phyloP scores from a whole-genome alignment of 352 stramenopile genomes.

The Hyaloperonospora brassicae region DNA sequence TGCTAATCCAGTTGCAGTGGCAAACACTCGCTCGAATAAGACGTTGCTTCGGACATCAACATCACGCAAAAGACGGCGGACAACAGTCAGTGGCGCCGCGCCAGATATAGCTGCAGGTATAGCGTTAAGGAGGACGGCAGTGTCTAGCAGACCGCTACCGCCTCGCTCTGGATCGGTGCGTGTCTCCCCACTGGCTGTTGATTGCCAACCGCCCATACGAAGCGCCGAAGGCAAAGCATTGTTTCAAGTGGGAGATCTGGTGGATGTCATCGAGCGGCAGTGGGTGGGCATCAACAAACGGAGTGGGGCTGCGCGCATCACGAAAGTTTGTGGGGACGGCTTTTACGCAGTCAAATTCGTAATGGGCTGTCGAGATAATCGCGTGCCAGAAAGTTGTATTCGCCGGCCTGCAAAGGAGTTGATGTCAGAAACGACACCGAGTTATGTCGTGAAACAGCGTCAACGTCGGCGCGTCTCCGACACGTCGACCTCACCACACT shows the following conservation, averaged over 20 bases:
- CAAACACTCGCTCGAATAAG: constrained; percentile 3
- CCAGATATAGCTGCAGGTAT: neutral
- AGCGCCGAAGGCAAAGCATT: constrained; percentile 24
- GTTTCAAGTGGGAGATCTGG: constrained; percentile 63
- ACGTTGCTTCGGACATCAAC: constrained; percentile 5
- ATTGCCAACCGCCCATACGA: constrained; percentile 11
- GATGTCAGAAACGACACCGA: constrained; percentile 34
- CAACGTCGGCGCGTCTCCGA: constrained; percentile 16
- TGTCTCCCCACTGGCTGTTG: constrained; percentile 8
- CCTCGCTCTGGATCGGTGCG: constrained; percentile 7
- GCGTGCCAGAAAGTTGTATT: constrained; percentile 36
- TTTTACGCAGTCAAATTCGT: constrained; percentile 62
- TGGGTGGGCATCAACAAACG: constrained; percentile 90
- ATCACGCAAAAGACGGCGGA: constrained; percentile 15
- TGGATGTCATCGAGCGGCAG: constrained; percentile 81
- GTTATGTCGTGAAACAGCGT: constrained; percentile 28
- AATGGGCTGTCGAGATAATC: constrained; percentile 29
- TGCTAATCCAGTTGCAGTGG: neutral
- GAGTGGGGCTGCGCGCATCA: constrained; percentile 80
- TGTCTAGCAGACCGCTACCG: constrained; percentile 2
- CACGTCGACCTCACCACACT: constrained; percentile 13
- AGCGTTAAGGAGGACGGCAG: constrained; percentile 3
- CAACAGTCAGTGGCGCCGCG: constrained; percentile 5
- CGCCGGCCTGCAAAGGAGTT: constrained; percentile 30
- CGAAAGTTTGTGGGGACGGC: constrained; percentile 43